Base-by-base conservation (phyloP, 2,329 filamentous ascomycete species). In the Cryphonectria nitschkei region DNA sequence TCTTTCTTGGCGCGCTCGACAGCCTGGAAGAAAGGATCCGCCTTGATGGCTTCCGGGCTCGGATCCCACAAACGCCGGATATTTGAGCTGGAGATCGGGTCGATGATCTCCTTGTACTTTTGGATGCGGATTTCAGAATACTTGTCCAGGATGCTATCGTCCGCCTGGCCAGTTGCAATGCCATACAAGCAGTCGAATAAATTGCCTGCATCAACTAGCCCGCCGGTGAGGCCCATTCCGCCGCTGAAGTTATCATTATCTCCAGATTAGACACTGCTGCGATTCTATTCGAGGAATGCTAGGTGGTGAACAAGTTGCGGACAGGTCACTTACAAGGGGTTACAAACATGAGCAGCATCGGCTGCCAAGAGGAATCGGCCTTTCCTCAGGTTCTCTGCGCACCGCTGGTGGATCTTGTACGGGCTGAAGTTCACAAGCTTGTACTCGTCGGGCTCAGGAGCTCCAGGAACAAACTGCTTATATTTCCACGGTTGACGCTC, bases 311-410 rank as follows among this genome's bases (percentile, higher is more conserved):
- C 54, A 34, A 6, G 19, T 32, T 22, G 26, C 29, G 54, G 16
- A 32, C 54, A 58, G 13, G 52, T 70, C n/a, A 77, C 79, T 74
- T 73, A 82, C 80, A 85, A 86, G 29, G 84, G 84, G 72, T 86
- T 86, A 74, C 84, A 86, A n/a, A 86, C 73, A 76, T 88, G 85
- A 8, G 84, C 85, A 22, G 85, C 85, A 75, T 87, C 85, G 0
- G 84, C 84, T 2, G 84, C 85, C 3, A 87, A 78, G 19, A 85
- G n/a, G 56, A 86, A 77, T 29, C 82, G 80, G 0, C 84, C 85
- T 1, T 84, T 82, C 11, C 84, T 77, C 75, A 87, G 85, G 52
- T 77, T 82, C 32, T 81, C 80, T 2, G 83, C 84, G 67, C 83
- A 83, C 37, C 85, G 79, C 75, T 87, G 85, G 72, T 87, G 85